A percentile compares a stretch with the other conserved stretches of the same genome.
These are phyloP conservation scores for Bretschneidera sinensis DNA, from an alignment of 345 rosid genomes.

Conservation along the genomic window DNA sequence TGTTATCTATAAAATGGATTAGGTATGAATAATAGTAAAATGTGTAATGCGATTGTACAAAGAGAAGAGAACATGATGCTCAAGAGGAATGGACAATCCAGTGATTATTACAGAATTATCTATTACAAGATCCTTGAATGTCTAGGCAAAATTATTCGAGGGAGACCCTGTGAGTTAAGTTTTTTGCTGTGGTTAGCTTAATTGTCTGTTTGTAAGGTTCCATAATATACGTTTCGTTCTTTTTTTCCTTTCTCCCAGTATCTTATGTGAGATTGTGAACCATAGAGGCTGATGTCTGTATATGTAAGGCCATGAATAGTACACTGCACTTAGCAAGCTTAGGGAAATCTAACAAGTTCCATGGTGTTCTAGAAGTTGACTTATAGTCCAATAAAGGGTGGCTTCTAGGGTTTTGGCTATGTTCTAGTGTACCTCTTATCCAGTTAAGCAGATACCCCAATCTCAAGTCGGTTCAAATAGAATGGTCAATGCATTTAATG, in stretches of 20 bases:
- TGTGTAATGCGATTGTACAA: too few relatives aligned
- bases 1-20: too few relatives aligned
- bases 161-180: too few relatives aligned
- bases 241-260: background rate
- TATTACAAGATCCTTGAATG: too few relatives aligned
- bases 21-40: too few relatives aligned
- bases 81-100: too few relatives aligned
- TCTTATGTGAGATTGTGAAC: background rate
- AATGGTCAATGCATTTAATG: background rate
- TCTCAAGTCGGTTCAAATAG: background rate
- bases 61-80: too few relatives aligned
- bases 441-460: background rate
- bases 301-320: background rate
- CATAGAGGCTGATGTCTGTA: background rate
- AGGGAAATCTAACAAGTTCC: background rate
- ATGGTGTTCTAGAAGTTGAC: too few relatives aligned
- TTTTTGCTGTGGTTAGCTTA: background rate
- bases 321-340: background rate
- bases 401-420: background rate
- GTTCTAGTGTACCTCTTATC: background rate
- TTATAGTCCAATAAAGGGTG: background rate
- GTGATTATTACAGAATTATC: too few relatives aligned
- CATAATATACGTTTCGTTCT: background rate
- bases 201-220: too few relatives aligned
- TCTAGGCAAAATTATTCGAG: too few relatives aligned